phyloP scores from a whole-genome alignment of 495 filamentous ascomycete species.

The Penicillium crystallinum region DNA sequence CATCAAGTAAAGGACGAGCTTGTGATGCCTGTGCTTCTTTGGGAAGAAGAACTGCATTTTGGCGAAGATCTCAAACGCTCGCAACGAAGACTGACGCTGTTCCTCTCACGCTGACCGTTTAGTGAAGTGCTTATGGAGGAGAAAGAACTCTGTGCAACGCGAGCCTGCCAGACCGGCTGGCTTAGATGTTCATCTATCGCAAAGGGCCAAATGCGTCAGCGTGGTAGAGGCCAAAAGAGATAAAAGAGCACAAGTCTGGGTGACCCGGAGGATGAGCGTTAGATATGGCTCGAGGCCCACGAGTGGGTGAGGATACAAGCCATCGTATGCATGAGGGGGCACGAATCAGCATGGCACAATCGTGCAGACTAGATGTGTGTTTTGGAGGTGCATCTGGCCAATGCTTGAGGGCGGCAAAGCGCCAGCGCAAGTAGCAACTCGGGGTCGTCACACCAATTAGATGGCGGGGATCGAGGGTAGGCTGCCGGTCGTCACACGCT shows the following conservation, averaged over 20 bases:
- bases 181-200: constrained; percentile 30
- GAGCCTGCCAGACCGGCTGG: constrained; percentile 40
- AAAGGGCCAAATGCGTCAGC: constrained; percentile 15
- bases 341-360: constrained; percentile 25
- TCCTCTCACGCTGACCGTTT: constrained; percentile 4
- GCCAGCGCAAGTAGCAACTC: constrained; percentile 27
- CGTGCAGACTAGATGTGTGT: constrained; percentile 24
- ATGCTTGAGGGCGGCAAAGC: constrained; percentile 36
- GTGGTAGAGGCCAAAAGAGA: not conserved
- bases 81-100: not conserved
- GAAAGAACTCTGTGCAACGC: constrained; percentile 12
- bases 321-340: constrained; percentile 28
- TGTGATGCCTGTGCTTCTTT: constrained; percentile 61
- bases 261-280: constrained; percentile 22
- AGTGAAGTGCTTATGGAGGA: constrained; percentile 1
- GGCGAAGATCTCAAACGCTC: constrained; percentile 5
- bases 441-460: constrained; percentile 33
- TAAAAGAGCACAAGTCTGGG: constrained; percentile 16
- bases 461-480: constrained; percentile 12
- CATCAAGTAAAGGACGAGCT: constrained; percentile 60
- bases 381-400: constrained; percentile 39
- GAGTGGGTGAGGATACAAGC: constrained; percentile 11
- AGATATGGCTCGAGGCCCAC: constrained; percentile 23
- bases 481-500: constrained; percentile 39
- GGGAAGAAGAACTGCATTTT: constrained; percentile 36